phyloP scores from a whole-genome alignment of 768 basidiomycete genomes.

The Calvatia gigantea region DNA sequence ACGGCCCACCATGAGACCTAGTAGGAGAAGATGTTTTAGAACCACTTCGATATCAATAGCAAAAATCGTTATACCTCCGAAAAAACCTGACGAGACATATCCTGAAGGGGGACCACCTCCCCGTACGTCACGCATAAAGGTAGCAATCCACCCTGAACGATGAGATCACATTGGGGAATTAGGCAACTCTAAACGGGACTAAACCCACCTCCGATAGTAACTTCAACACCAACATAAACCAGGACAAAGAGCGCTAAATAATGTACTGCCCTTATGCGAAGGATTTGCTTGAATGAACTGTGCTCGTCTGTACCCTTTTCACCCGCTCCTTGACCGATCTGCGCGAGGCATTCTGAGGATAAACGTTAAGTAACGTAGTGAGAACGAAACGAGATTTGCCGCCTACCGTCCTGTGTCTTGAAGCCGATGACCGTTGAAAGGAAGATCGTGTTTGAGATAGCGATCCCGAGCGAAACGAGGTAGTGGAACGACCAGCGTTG shows the following conservation, averaged over 20 bases:
- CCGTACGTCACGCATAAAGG: slow-evolving; percentile 41
- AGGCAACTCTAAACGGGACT: not conserved
- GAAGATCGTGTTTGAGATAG: slow-evolving; percentile 48
- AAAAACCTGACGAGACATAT: slow-evolving; percentile 53
- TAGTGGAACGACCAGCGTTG: slow-evolving; percentile 77
- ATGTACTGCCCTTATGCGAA: slow-evolving; percentile 63
- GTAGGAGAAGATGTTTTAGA: not conserved
- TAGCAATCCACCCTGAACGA: slow-evolving; percentile 71
- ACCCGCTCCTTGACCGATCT: slow-evolving; percentile 50
- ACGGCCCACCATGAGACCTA: slow-evolving; percentile 56
- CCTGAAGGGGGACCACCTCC: slow-evolving; percentile 35
- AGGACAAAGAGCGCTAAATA: slow-evolving; percentile 60
- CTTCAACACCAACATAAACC: slow-evolving; percentile 69
- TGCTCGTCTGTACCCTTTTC: slow-evolving; percentile 32
- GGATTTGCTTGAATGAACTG: slow-evolving; percentile 45
- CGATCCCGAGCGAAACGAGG: slow-evolving; percentile 65
- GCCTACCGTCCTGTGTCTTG: slow-evolving; percentile 62
- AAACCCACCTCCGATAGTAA: slow-evolving; percentile 45
- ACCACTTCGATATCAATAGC: not conserved
- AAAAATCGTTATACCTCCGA: slow-evolving; percentile 38
- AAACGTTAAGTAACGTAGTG: not conserved
- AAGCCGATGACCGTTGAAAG: slow-evolving; percentile 62
- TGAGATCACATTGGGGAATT: slow-evolving; percentile 12
- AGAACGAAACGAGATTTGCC: not conserved
- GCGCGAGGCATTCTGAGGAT: slow-evolving; percentile 44